phyloP scores from a whole-genome alignment of 805 yeast species.

The Teunomyces kruisii region DNA sequence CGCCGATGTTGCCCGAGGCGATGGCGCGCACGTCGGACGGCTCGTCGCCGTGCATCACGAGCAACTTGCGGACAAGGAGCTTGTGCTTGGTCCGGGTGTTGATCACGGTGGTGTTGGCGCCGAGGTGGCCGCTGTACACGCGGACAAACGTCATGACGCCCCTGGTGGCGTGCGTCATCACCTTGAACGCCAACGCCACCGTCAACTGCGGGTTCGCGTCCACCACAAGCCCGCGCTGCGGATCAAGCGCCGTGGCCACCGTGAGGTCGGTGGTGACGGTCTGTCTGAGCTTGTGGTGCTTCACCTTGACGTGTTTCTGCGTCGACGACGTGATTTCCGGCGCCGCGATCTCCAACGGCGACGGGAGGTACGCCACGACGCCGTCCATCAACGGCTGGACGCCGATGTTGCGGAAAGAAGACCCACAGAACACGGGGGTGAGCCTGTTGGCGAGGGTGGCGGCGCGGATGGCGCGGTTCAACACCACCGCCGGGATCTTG shows the following conservation, averaged over 20 bases:
- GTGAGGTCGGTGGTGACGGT: slow-evolving; percentile 12
- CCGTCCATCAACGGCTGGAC: slow-evolving; percentile 94
- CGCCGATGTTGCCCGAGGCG: slow-evolving; percentile 86
- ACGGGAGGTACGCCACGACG: slow-evolving; percentile 72
- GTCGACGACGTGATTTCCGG: slow-evolving; percentile 51
- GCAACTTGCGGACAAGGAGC: slow-evolving; percentile 64
- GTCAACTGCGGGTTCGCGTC: slow-evolving; percentile 60
- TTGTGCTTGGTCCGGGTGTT: slow-evolving; percentile 71
- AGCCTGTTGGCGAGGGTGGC: slow-evolving; percentile 60
- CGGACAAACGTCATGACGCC: slow-evolving; percentile 85
- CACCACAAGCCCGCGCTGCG: slow-evolving; percentile 48
- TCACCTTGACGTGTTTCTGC: slow-evolving; percentile 12
- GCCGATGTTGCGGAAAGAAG: slow-evolving; percentile 89
- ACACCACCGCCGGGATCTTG: slow-evolving; percentile 52
- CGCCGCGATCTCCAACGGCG: slow-evolving; percentile 62
- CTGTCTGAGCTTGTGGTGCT: slow-evolving; percentile 16
- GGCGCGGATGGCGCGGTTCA: slow-evolving; percentile 61
- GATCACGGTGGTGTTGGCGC: slow-evolving; percentile 57
- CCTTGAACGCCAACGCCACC: slow-evolving; percentile 88
- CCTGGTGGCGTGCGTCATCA: slow-evolving; percentile 77
- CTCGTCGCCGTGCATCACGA: slow-evolving; percentile 85
- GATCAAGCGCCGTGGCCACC: slow-evolving; percentile 39
- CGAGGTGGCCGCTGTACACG: slow-evolving; percentile 79
- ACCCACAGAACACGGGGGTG: slow-evolving; percentile 87
- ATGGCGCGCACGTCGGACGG: slow-evolving; percentile 70